phyloP scores from a whole-genome alignment of 306 rosid species.

The Crataegus laevigata region DNA sequence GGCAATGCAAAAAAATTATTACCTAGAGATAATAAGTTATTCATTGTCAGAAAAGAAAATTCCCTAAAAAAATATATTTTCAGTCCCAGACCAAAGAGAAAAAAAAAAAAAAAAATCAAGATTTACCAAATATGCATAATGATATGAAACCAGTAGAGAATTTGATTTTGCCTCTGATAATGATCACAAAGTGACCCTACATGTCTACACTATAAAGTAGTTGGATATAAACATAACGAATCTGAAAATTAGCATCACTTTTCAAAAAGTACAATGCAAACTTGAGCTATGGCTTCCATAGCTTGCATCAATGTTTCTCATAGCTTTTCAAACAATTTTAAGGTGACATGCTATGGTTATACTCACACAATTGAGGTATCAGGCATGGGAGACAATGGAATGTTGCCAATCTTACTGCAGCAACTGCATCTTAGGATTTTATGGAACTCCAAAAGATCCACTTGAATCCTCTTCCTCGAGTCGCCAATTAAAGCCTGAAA shows the following conservation, averaged over 20 bases:
- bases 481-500: constrained; percentile 76
- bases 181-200: neutral
- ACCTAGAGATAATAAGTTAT: neutral
- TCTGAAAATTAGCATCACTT: neutral
- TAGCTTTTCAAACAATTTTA: neutral
- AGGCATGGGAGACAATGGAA: constrained; percentile 56
- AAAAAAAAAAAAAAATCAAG: neutral
- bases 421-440: constrained; percentile 65
- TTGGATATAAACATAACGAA: neutral
- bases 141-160: neutral
- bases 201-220: neutral
- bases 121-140: neutral
- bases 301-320: neutral
- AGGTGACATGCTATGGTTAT: neutral
- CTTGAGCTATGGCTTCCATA: neutral
- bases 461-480: constrained; percentile 83
- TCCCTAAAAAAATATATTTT: too few relatives aligned
- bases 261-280: neutral
- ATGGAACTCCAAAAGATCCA: constrained; percentile 73
- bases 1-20: neutral
- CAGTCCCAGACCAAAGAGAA: neutral
- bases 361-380: constrained; percentile 90
- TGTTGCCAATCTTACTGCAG: constrained; percentile 52
- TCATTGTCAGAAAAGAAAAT: neutral
- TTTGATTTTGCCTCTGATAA: neutral